Base-by-base conservation (phyloP, 2,329 filamentous ascomycete genomes). In the Hypoxylon sp. region DNA sequence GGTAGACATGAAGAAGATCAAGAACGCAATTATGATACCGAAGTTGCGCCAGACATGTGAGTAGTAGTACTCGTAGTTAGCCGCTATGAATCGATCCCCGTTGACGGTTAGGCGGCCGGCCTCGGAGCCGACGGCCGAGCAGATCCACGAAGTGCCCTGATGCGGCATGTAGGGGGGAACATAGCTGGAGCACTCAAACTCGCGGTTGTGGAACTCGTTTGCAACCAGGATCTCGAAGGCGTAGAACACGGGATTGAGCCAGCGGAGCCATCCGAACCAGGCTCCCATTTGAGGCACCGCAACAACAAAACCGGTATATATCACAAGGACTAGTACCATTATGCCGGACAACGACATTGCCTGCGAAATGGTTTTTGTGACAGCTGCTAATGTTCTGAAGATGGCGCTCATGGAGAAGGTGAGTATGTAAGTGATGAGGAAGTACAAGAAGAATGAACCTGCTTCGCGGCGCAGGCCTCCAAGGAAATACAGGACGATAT, bases 211-310 rank as follows among this genome's bases (percentile, higher is more conserved):
- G 72, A 92, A 91, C 75, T 96, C 93, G 78, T 94, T 94, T 65
- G 89, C 83, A 79, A 93, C 86, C 17, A 93, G 81, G 1, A 88
- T 86, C 76, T 94, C 92, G 71, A 94, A 95, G 1, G 86, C 90
- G 74, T 94, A 94, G 48, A 84, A 89, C 37, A 94, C 87, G 0
- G 91, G 91, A 65, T 94, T 91, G 55, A 94, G 83, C 80, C 90
- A 93, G 29, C 89, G 87, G 57, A 94, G 91, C 92, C 92, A 94
- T 29, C 87, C 82, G 53, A 91, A 90, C 91, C 92, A 95, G 0
- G 86, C 87, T 21, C 89, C 85, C 91, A 91, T 93, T 74, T 91
- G 72, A 0, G 81, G 80, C 1, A 80, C 76, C 0, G 80, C 74
- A 35, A 87, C 83, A 29, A 82, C 79, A 74, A 91, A 90, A 63